phyloP scores from a whole-genome alignment of 1,139 yeast genomes.

The Saccharomyces hybrid region DNA sequence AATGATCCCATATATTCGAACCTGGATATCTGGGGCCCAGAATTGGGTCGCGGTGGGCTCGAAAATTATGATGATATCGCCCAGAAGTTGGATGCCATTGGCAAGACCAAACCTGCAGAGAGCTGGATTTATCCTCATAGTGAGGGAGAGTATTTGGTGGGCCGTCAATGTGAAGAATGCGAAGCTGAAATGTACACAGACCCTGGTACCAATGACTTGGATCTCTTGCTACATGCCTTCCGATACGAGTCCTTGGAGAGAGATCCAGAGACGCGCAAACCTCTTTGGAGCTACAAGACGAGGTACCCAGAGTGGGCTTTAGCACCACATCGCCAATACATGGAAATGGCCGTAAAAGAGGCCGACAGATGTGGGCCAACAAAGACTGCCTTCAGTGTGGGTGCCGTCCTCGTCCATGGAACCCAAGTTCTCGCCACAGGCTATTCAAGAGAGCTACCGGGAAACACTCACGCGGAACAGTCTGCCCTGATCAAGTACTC shows the following conservation, averaged over 20 bases:
- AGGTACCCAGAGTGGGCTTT: slow-evolving; percentile 85
- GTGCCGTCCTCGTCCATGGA: slow-evolving; percentile 71
- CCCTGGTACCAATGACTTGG: slow-evolving; percentile 80
- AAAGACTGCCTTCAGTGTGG: slow-evolving; percentile 85
- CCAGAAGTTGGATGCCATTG: slow-evolving; percentile 49
- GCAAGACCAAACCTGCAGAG: slow-evolving; percentile 59
- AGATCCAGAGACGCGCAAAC: slow-evolving; percentile 29
- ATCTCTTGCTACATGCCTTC: slow-evolving; percentile 85
- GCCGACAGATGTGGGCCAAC: slow-evolving; percentile 82
- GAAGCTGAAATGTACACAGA: slow-evolving; percentile 69
- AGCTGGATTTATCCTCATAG: slow-evolving; percentile 56
- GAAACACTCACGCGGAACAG: slow-evolving; percentile 98
- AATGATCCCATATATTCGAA: slow-evolving; percentile 88
- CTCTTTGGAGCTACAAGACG: slow-evolving; percentile 68
- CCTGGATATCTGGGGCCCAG: slow-evolving; percentile 66
- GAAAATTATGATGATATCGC: slow-evolving; percentile 44
- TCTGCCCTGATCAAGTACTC: slow-evolving; percentile 77
- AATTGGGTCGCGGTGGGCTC: slow-evolving; percentile 53
- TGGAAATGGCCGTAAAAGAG: slow-evolving; percentile 57
- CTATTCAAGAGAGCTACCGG: slow-evolving; percentile 82
- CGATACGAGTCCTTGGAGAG: slow-evolving; percentile 50
- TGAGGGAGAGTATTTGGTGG: slow-evolving; percentile 54
- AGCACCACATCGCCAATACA: slow-evolving; percentile 46
- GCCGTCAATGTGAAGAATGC: slow-evolving; percentile 57
- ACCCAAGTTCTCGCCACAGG: slow-evolving; percentile 70